phyloP scores from a whole-genome alignment of 2,329 filamentous ascomycete species.

The Penicillium sumatraense region DNA sequence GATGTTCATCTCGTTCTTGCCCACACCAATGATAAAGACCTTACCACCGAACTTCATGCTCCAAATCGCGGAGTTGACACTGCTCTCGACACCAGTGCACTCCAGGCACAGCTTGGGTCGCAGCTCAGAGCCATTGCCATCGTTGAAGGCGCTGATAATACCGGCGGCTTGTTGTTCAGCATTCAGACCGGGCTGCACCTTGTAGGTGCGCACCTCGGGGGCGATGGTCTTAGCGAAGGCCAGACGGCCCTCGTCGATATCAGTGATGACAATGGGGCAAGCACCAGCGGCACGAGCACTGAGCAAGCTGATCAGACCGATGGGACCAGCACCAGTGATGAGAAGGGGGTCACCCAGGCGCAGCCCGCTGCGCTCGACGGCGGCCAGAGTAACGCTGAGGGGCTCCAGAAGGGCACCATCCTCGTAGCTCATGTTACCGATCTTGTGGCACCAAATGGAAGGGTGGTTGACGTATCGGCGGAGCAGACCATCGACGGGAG shows the following conservation, averaged over 20 bases:
- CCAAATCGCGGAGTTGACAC: slow-evolving; percentile 84
- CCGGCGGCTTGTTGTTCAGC: slow-evolving; percentile 73
- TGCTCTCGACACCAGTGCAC: slow-evolving; percentile 93
- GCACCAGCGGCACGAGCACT: slow-evolving; percentile 86
- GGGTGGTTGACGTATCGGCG: slow-evolving; percentile 95
- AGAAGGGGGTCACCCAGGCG: slow-evolving; percentile 84
- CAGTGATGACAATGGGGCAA: slow-evolving; percentile 88
- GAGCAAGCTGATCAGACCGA: slow-evolving; percentile 85
- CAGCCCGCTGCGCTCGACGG: slow-evolving; percentile 80
- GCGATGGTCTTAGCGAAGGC: slow-evolving; percentile 83
- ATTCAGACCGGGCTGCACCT: slow-evolving; percentile 45
- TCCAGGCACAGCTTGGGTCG: slow-evolving; percentile 85
- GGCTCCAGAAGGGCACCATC: slow-evolving; percentile 90
- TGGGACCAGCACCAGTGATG: slow-evolving; percentile 91
- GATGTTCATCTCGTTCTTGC: slow-evolving; percentile 92
- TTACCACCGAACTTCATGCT: slow-evolving; percentile 93
- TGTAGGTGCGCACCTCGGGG: slow-evolving; percentile 77
- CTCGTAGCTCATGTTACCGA: slow-evolving; percentile 89
- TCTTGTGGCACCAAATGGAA: slow-evolving; percentile 94
- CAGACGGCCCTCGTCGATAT: slow-evolving; percentile 86
- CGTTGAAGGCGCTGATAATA: slow-evolving; percentile 71
- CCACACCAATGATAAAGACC: slow-evolving; percentile 95
- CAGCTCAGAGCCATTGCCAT: slow-evolving; percentile 50
- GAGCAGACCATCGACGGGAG: slow-evolving; percentile 83
- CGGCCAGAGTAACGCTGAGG: slow-evolving; percentile 84